Conservation (phyloP, 176 grass and related monocot species). For the Oryza coarctata region DNA sequence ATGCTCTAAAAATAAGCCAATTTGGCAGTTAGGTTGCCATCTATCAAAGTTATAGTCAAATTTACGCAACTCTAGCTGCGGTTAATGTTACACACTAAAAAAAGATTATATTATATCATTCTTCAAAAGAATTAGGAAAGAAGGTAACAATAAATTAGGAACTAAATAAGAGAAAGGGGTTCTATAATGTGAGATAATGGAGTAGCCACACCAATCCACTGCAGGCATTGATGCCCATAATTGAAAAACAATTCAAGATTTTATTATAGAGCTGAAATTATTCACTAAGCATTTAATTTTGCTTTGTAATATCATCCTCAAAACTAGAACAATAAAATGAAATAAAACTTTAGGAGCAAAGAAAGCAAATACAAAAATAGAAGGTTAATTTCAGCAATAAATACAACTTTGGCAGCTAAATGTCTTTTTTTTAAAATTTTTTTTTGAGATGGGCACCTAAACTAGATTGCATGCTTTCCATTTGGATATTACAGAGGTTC, state of each 20-base stretch:
- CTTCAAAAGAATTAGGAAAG: constrained; percentile 1
- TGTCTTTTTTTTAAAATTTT: too few relatives aligned
- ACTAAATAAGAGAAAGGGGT: not conserved
- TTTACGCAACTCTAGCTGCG: not conserved
- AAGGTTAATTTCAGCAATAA: not conserved
- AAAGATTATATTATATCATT: not conserved
- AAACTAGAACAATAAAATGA: not conserved
- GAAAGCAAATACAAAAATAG: not conserved
- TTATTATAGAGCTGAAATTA: not conserved
- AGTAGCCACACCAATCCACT: not conserved
- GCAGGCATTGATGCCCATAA: not conserved
- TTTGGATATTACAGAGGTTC: not conserved
- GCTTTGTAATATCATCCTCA: not conserved
- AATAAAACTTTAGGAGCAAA: not conserved
- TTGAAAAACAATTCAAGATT: not conserved
- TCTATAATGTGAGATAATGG: not conserved
- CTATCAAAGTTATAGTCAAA: not conserved
- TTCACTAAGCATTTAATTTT: not conserved
- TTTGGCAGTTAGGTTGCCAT: not conserved
- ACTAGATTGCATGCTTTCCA: not conserved
- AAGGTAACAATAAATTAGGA: not conserved
- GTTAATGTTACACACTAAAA: not conserved
- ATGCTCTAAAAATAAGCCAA: not conserved
- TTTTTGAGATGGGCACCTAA: not conserved
- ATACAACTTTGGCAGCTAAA: not conserved